Evolutionary conservation across 2,329 filamentous ascomycete species (phyloP).

Genomic region (Exophiala viscosa): DNA sequence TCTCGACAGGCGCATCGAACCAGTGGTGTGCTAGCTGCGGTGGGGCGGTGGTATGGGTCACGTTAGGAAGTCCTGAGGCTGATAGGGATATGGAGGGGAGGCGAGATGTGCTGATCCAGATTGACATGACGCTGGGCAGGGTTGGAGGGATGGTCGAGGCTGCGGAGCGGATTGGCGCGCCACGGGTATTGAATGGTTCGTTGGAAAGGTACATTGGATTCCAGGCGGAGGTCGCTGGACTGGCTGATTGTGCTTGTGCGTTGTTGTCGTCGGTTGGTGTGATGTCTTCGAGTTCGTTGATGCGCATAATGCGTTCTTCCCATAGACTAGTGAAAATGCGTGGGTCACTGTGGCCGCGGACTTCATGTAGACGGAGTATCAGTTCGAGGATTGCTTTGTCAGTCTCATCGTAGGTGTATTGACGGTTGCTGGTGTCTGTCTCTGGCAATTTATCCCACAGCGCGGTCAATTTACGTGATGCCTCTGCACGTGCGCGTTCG

Average conservation of each 20-base stretch:
- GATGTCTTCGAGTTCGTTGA: slow-evolving; percentile 15
- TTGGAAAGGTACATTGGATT: neutral
- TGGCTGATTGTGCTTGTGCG: neutral
- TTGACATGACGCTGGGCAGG: slow-evolving; percentile 14
- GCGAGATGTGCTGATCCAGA: slow-evolving; percentile 13
- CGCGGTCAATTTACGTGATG: neutral
- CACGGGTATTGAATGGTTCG: slow-evolving; percentile 11
- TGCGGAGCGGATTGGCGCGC: neutral
- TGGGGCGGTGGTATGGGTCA: neutral
- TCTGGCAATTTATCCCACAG: neutral
- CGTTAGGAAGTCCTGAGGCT: neutral
- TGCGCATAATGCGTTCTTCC: slow-evolving; percentile 14
- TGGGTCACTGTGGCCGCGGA: slow-evolving; percentile 14
- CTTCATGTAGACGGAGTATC: slow-evolving; percentile 5
- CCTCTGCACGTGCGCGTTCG: neutral
- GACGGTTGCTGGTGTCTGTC: neutral
- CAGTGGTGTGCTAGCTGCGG: slow-evolving; percentile 17
- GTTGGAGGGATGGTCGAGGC: slow-evolving; percentile 3
- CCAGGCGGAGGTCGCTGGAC: neutral
- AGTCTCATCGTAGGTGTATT: slow-evolving; percentile 10
- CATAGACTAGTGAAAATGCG: slow-evolving; percentile 13
- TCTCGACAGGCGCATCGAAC: slow-evolving; percentile 14
- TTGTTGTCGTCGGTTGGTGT: neutral
- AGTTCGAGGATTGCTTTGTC: slow-evolving; percentile 19
- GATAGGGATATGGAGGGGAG: neutral